phyloP scores from a whole-genome alignment of 768 basidiomycete genomes.

The Tubosaeta sp. region DNA sequence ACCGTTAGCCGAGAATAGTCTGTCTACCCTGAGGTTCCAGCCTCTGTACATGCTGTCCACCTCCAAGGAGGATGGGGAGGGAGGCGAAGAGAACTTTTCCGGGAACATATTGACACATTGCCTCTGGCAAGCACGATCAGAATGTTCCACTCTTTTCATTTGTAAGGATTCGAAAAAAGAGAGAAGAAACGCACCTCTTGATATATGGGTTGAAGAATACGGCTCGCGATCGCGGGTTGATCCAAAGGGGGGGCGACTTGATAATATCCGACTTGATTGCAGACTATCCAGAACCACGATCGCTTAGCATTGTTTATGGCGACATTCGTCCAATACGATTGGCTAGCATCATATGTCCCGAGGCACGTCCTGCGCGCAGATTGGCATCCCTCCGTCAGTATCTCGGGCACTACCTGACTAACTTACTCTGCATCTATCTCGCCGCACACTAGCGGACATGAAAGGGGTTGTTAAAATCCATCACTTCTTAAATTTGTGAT shows the following conservation, averaged over 20 bases:
- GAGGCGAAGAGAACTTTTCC: constrained; percentile 46
- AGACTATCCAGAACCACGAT: constrained; percentile 74
- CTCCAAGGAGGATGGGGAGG: constrained; percentile 37
- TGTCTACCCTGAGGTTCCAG: constrained; percentile 55
- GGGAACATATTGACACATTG: constrained; percentile 70
- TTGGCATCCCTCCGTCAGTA: constrained; percentile 31
- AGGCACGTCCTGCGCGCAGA: constrained; percentile 33
- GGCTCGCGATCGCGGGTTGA: constrained; percentile 33
- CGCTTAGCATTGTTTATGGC: constrained; percentile 50
- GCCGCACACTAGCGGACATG: constrained; percentile 46
- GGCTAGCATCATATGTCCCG: constrained; percentile 37
- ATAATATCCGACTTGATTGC: constrained; percentile 63
- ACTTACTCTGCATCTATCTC: constrained; percentile 44
- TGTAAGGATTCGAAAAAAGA: not conserved
- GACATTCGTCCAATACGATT: constrained; percentile 49
- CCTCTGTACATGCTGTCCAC: constrained; percentile 54
- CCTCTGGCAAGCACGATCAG: constrained; percentile 36
- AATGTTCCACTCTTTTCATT: not conserved
- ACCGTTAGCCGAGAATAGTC: constrained; percentile 69
- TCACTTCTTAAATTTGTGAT: not conserved
- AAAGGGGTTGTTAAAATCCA: not conserved
- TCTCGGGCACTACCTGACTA: not conserved
- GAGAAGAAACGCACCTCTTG: constrained; percentile 17
- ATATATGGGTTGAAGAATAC: constrained; percentile 30
- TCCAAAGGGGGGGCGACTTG: constrained; percentile 36